Evolutionary conservation across 2,329 filamentous ascomycete genomes (phyloP), one percentile per base, ranked within the genome.

Genomic region (Annulohypoxylon truncatum): DNA sequence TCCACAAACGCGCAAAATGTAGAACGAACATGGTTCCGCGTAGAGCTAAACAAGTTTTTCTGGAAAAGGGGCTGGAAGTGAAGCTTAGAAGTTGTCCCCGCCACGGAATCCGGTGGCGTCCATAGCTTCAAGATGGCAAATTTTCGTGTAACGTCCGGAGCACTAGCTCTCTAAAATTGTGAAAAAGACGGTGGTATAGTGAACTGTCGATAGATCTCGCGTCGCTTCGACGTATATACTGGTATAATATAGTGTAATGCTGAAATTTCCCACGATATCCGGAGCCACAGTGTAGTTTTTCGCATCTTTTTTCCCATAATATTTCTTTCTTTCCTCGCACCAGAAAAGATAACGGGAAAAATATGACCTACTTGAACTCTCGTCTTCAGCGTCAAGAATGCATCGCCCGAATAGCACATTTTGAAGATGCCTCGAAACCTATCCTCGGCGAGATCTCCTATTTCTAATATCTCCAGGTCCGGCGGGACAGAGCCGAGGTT

Each of bases 381-480:
- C 63, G 96, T 99, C 79, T 96, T 96, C 69, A 99, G 85, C 24
- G 96, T 98, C 81, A 99, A 82, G 78, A 94, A 98, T 28, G 96
- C 95, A 81, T 99, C 95, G 71, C 96, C 96, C 1, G 92, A 89
- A 79, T 99, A 99, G 78, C 92, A 95, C 95, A 99, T 98, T 81
- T 98, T 98, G 86, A 99, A 99, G 73, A 99, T 98, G 77, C 96
- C 96, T 64, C 96, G 88, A 79, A 99, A 99, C 56, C 95, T 87
- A 83, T 99, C 96, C 81, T 98, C 96, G 56, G 96, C 96, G 77
- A 99, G 84, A 80, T 99, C 96, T 62, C 96, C 96, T 79, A 99
- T 97, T 84, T 99, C 96, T 71, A 99, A 82, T 70, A 99, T 98
- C 81, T 99, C 96, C 75, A 99, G 83, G 77, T 98, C 93, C 9